phyloP scores from a whole-genome alignment of 139 green algal species.

The Coelastrella sp. region DNA sequence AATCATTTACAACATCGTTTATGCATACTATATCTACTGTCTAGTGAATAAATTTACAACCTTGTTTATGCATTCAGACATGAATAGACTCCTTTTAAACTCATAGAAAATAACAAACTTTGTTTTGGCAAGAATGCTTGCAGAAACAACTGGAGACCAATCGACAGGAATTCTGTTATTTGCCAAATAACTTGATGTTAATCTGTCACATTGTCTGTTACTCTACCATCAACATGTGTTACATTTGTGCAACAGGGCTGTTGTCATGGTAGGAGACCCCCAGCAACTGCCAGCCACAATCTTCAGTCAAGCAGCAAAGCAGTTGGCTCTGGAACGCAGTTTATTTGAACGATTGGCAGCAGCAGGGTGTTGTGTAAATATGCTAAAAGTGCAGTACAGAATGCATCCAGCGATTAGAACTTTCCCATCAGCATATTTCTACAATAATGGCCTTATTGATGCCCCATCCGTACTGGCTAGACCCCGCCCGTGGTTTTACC shows the following conservation, averaged over 20 bases:
- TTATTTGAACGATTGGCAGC: constrained; percentile 87
- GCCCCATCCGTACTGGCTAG: constrained; percentile 38
- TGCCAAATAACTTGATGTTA: too few species aligned
- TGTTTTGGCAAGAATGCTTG: too few species aligned
- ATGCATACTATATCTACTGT: too few species aligned
- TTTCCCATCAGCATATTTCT: constrained; percentile 91
- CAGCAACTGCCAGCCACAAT: constrained; percentile 96
- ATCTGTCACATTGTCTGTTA: too few species aligned
- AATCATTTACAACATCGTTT: too few species aligned
- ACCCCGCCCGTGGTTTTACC: constrained; percentile 56
- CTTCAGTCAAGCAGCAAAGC: constrained; percentile 66
- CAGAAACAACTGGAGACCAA: too few species aligned
- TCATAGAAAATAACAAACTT: too few species aligned
- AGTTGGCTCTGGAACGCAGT: constrained; percentile 79
- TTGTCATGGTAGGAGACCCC: constrained; percentile 91
- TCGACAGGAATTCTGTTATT: too few species aligned
- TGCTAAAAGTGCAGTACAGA: constrained; percentile 90
- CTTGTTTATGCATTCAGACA: background rate
- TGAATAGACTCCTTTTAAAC: too few species aligned
- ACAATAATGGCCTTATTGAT: constrained; percentile 64
- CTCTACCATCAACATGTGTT: background rate
- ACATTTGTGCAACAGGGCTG: constrained; percentile 3
- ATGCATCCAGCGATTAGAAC: constrained; percentile 92
- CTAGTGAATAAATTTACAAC: background rate
- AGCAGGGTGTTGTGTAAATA: constrained; percentile 51